Evolutionary conservation across 306 rosid species (phyloP), one percentile per base, ranked within the genome.

Genomic region (Arachis stenosperma): DNA sequence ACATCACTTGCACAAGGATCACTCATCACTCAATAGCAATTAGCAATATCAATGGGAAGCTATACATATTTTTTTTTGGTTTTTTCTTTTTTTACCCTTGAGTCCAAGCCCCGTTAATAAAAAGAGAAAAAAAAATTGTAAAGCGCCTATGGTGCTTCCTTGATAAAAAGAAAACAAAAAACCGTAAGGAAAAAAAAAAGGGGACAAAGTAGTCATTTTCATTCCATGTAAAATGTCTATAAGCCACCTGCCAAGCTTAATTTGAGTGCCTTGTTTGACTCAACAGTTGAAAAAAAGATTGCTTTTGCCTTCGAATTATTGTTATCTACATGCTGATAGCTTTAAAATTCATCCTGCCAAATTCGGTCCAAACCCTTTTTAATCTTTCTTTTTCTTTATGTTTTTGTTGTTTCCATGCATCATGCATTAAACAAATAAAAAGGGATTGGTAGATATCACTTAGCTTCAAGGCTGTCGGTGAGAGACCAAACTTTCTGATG

Each of bases 391-490:
- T 79, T 78, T 58, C 12, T 51, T 52, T 76, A 15, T 30, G 3
- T 52, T 52, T 50, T 71, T 71, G 75, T 70, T 63, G 51, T 33
- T 15, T 54, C 48, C 44, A 4, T 58, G 68, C 53, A 61, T 82
- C 78, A 82, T 83, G 79, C 61, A 41, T 27, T 51, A 71, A 77
- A 79, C 75, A 79, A 37, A 70, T 36, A 47, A 47, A 65, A 83
- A 61, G 79, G 43, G 54, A 8, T 76, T 10, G 53, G 51, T 43
- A 60, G 66, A 79, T 43, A 75, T 71, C 76, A 75, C 79, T 55
- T 54, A 61, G 47, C 73, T 71, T 70, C 60, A 75, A 69, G 47
- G 61, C 15, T 67, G 46, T 71, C 76, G 70, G 76, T 14, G 78
- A 83, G 77, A 67, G 75, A 74, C 69, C 27, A 69, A 82, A 75